phyloP scores from a whole-genome alignment of 768 basidiomycete genomes.

The Hydnum rufescens region DNA sequence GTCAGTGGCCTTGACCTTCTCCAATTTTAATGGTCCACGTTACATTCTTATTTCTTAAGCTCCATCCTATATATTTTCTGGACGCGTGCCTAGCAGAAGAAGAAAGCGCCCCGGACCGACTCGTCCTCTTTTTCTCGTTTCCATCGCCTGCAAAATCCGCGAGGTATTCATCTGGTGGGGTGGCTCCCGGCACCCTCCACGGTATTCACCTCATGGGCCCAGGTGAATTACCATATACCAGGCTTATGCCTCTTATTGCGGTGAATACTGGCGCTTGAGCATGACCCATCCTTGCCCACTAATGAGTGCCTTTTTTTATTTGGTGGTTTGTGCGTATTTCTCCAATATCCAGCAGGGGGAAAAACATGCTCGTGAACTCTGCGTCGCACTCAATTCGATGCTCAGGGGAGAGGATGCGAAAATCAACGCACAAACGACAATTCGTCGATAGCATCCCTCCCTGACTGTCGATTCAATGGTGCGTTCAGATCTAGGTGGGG shows the following conservation, averaged over 20 bases:
- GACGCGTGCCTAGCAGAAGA: slow-evolving; percentile 62
- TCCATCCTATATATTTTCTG: slow-evolving; percentile 4
- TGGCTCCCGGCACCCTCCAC: slow-evolving; percentile 24
- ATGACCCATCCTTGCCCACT: neutral
- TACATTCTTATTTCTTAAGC: slow-evolving; percentile 1
- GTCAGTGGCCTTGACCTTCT: slow-evolving; percentile 24
- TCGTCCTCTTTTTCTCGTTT: slow-evolving; percentile 50
- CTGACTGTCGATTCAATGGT: too few species aligned
- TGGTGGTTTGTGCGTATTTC: neutral
- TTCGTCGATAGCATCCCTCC: too few species aligned
- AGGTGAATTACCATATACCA: slow-evolving; percentile 31
- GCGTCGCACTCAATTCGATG: slow-evolving; percentile 29
- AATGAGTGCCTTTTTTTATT: neutral
- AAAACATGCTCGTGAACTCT: slow-evolving; percentile 39
- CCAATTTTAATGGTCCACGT: neutral
- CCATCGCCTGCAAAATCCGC: slow-evolving; percentile 10
- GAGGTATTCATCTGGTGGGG: neutral
- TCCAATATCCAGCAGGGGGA: slow-evolving; percentile 34
- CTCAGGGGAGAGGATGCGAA: slow-evolving; percentile 9
- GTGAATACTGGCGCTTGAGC: slow-evolving; percentile 20
- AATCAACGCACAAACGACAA: too few species aligned
- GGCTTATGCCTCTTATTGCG: slow-evolving; percentile 33
- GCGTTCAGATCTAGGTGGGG: too few species aligned
- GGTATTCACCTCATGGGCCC: slow-evolving; percentile 44
- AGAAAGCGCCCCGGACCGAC: slow-evolving; percentile 36